Conservation (phyloP, 176 grass and related monocot genomes). For the Paspalum vaginatum region DNA sequence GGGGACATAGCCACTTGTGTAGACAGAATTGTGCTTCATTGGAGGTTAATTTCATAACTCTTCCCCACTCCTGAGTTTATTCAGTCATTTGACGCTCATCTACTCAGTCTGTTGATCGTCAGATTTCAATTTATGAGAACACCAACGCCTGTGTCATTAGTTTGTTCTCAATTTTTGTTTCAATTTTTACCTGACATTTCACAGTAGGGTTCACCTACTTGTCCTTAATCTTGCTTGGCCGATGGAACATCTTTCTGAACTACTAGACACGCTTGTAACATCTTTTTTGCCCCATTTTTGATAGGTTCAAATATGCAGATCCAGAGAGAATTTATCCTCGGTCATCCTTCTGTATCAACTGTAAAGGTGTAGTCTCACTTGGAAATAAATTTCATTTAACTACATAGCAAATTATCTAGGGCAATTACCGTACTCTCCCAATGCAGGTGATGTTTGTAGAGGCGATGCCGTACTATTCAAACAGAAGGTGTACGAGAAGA, state of each 20-base stretch:
- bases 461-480: conserved; percentile 66
- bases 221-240: not conserved
- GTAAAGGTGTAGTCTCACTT: conserved; percentile 51
- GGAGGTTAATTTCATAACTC: conserved; percentile 52
- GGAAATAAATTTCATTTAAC: not conserved
- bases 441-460: conserved; percentile 76
- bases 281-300: not conserved
- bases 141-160: not conserved
- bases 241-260: not conserved
- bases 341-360: conserved; percentile 69
- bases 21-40: conserved; percentile 71
- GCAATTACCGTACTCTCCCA: conserved; percentile 16
- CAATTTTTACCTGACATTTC: not conserved
- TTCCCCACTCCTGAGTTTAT: conserved; percentile 9
- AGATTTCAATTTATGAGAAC: not conserved
- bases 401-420: conserved; percentile 6
- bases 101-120: not conserved
- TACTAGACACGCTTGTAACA: not conserved
- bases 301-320: conserved; percentile 63
- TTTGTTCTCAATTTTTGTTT: not conserved
- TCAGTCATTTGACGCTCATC: not conserved
- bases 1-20: conserved; percentile 50
- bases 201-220: not conserved
- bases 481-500: conserved; percentile 67
- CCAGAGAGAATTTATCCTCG: conserved; percentile 63